Evolutionary conservation across 1,139 yeast genomes (phyloP).

Genomic region (Citeromyces hawaiiensis): DNA sequence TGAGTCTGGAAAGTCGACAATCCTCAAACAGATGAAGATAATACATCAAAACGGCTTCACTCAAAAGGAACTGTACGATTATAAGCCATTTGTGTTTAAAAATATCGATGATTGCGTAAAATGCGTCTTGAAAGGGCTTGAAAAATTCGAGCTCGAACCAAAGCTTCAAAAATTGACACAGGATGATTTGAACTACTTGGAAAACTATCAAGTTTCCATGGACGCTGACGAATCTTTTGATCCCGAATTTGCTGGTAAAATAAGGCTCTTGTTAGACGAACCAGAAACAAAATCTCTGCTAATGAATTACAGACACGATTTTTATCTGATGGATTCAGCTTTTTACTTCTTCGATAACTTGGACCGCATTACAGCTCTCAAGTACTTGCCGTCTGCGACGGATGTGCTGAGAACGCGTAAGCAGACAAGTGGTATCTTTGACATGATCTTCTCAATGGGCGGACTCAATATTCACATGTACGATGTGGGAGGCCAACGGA

Average conservation of each 20-base stretch:
- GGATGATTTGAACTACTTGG: constrained; percentile 32
- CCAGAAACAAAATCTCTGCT: constrained; percentile 47
- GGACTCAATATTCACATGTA: constrained; percentile 67
- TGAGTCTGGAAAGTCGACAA: constrained; percentile 69
- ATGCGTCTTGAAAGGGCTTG: constrained; percentile 42
- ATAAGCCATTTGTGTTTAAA: constrained; percentile 56
- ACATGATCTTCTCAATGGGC: constrained; percentile 68
- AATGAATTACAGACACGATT: constrained; percentile 52
- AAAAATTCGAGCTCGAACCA: constrained; percentile 33
- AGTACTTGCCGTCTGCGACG: constrained; percentile 58
- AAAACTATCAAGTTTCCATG: constrained; percentile 33
- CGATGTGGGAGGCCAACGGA: constrained; percentile 92
- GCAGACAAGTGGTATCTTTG: constrained; percentile 88
- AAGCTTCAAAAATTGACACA: constrained; percentile 20
- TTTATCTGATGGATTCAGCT: constrained; percentile 82
- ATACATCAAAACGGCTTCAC: constrained; percentile 61
- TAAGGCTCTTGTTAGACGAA: constrained; percentile 39
- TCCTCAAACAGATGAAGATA: constrained; percentile 63
- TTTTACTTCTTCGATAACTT: constrained; percentile 63
- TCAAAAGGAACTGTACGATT: constrained; percentile 47
- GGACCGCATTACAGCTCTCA: constrained; percentile 42
- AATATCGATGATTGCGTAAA: constrained; percentile 58
- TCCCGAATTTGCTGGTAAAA: constrained; percentile 27
- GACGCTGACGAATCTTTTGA: constrained; percentile 34
- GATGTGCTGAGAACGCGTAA: constrained; percentile 83